phyloP scores from a whole-genome alignment of 2,329 filamentous ascomycete genomes.

The Trichoderma arundinaceum region DNA sequence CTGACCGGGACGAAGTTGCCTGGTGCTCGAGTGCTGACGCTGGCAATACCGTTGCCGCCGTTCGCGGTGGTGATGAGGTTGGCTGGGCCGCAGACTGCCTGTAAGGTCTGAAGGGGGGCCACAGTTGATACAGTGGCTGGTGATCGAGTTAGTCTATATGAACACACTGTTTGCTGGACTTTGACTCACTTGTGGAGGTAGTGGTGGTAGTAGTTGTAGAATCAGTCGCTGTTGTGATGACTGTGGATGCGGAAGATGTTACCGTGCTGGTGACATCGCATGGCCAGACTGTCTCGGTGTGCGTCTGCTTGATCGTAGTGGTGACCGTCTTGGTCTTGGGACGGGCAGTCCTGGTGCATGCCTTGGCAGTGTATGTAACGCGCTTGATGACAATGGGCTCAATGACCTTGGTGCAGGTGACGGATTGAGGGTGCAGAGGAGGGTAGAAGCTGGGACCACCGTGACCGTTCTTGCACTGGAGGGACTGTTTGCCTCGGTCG shows the following conservation, averaged over 20 bases:
- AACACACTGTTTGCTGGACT: not conserved
- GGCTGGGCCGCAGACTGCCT: constrained; percentile 15
- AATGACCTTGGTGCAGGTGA: constrained; percentile 20
- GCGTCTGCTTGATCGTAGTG: constrained; percentile 7
- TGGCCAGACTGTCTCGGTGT: constrained; percentile 19
- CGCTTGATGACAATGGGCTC: constrained; percentile 22
- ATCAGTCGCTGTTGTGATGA: constrained; percentile 10
- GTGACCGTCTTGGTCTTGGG: constrained; percentile 15
- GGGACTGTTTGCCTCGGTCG: not conserved
- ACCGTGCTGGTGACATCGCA: constrained; percentile 24
- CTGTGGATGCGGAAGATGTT: constrained; percentile 1
- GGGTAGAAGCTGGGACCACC: constrained; percentile 16
- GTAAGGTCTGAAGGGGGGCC: constrained; percentile 13
- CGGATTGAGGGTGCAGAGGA: constrained; percentile 24
- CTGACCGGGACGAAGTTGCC: not conserved
- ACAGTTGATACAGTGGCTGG: constrained; percentile 5
- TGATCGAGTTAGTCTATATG: not conserved
- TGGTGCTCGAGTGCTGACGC: not conserved
- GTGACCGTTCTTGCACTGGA: constrained; percentile 15
- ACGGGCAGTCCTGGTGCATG: constrained; percentile 17
- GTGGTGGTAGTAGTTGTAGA: constrained; percentile 2
- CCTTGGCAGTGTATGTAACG: constrained; percentile 17
- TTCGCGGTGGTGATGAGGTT: constrained; percentile 20
- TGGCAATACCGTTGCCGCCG: not conserved
- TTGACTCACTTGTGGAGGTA: constrained; percentile 11